Evolutionary conservation across 192 early-diverging fungal species (phyloP).

Genomic region (Coemansia sp.): DNA sequence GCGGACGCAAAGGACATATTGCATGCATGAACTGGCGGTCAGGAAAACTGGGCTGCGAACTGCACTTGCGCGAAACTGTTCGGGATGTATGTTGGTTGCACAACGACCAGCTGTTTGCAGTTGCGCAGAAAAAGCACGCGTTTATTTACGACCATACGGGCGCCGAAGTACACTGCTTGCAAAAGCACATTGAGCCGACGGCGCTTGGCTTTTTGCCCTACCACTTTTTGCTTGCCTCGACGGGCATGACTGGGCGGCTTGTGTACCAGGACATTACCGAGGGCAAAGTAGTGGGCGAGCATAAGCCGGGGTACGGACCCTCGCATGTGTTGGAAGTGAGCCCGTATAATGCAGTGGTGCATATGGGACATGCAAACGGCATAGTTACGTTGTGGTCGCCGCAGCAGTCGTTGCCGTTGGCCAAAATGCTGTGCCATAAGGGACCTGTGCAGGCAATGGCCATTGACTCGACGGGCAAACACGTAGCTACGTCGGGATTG

Average conservation of each 20-base stretch:
- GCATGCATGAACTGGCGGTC: constrained; percentile 89
- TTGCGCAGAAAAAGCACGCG: constrained; percentile 92
- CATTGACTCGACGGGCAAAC: constrained; percentile 70
- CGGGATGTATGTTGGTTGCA: constrained; percentile 95
- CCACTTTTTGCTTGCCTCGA: constrained; percentile 85
- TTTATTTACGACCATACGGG: constrained; percentile 94
- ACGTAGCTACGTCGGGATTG: constrained; percentile 90
- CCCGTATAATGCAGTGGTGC: constrained; percentile 85
- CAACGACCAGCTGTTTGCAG: constrained; percentile 91
- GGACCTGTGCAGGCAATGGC: constrained; percentile 85
- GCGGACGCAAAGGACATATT: constrained; percentile 82
- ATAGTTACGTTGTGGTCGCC: constrained; percentile 93
- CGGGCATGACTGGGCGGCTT: constrained; percentile 77
- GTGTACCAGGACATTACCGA: constrained; percentile 96
- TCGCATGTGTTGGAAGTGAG: constrained; percentile 87
- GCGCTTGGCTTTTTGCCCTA: constrained; percentile 88
- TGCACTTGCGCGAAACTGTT: constrained; percentile 85
- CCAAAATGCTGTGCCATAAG: constrained; percentile 91
- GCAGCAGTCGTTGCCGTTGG: constrained; percentile 76
- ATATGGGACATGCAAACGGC: constrained; percentile 88
- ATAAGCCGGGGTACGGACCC: constrained; percentile 71
- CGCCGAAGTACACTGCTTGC: constrained; percentile 84
- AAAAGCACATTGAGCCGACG: constrained; percentile 78
- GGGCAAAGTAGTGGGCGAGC: constrained; percentile 78
- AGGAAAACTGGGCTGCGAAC: constrained; percentile 73